Base-by-base conservation (phyloP, 495 filamentous ascomycete genomes). In the Apodospora peruviana region DNA sequence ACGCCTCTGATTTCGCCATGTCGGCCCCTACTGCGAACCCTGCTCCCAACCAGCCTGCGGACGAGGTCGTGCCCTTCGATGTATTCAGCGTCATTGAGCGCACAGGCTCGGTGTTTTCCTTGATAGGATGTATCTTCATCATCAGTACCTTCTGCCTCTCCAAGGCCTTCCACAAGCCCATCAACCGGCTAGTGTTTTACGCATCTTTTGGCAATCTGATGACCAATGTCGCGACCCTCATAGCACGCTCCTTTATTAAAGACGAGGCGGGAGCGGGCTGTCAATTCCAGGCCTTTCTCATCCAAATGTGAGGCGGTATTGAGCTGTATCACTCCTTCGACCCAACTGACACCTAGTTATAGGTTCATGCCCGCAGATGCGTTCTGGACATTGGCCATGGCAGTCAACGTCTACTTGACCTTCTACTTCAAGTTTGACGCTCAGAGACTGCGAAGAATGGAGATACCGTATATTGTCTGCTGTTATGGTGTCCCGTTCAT, bases 171-270 rank as follows among this genome's bases (percentile, higher is more conserved):
- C 79, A 84, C 50, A 90, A 91, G 66, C 88, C 90, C n/a, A 90
- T 95, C 68, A 94, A 94, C 57, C 79, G 89, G 3, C 71, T 95
- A 3, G 80, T 91, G 9, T 94, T 95, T 64, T 91, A 84, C 59
- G 89, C 90, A 2, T 85, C 84, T 4, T 87, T 89, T 58, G 90
- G 88, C 27, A 95, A 95, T 57, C 73, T 91, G 29, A 71, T 90
- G 65, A 82, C 85, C 43, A 93, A 88, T 64, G 75, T 90, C 14
- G 90, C 84, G 3, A 88, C 88, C 0, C 61, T 94, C 21, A 87
- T 91, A 53, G 81, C 84, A 0, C 73, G 76, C 32, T 75, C 71
- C n/a, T 82, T 77, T 17, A 70, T 79, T 5, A 50, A 53, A 7
- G 69, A 78, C 0, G 43, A 57, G 7, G 56, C 70, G 18, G 78